Percentiles rank a stretch among this genome's conserved stretches.
These are phyloP conservation scores for Ganoderma lucidum DNA, from an alignment of 1,284 basidiomycete species.

Conservation along the genomic window DNA sequence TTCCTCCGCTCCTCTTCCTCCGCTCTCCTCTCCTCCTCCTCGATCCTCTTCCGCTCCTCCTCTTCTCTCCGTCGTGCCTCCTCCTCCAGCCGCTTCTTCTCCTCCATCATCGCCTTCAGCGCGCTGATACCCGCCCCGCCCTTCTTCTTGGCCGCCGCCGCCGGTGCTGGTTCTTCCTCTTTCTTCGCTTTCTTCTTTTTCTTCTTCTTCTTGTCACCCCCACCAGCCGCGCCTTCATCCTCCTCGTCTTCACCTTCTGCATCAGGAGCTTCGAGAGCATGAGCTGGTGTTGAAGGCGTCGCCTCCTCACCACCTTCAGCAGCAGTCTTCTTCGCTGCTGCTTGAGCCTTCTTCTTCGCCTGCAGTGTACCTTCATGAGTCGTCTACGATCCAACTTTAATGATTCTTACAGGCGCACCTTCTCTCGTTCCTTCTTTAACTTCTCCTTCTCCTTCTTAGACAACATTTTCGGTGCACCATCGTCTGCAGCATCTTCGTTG, in stretches of 20 bases:
- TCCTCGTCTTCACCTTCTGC: conserved; percentile 56
- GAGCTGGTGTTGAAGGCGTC: conserved; percentile 30
- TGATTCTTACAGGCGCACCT: conserved; percentile 56
- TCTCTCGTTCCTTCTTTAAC: conserved; percentile 94
- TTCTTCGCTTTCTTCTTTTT: conserved; percentile 90
- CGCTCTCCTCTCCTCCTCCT: conserved; percentile 83
- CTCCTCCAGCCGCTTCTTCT: conserved; percentile 88
- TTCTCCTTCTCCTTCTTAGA: conserved; percentile 95
- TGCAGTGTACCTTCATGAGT: conserved; percentile 41
- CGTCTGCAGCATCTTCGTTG: conserved; percentile 49
- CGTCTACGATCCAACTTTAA: no score
- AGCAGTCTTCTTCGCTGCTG: conserved; percentile 81
- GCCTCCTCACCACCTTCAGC: conserved; percentile 44
- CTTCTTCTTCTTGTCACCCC: conserved; percentile 83
- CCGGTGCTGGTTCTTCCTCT: conserved; percentile 66
- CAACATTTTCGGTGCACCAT: conserved; percentile 64
- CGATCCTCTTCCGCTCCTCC: conserved; percentile 79
- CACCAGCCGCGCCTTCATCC: conserved; percentile 51
- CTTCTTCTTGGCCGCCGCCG: conserved; percentile 68
- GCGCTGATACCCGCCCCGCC: conserved; percentile 73
- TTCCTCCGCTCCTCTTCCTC: conserved; percentile 81
- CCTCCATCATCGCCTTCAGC: conserved; percentile 87
- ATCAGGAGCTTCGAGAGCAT: conserved; percentile 37
- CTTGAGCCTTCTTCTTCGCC: conserved; percentile 96
- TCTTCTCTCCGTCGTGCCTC: conserved; percentile 74